Conservation (phyloP, 78 protist genomes). For the Pigoraptor vietnamica region DNA sequence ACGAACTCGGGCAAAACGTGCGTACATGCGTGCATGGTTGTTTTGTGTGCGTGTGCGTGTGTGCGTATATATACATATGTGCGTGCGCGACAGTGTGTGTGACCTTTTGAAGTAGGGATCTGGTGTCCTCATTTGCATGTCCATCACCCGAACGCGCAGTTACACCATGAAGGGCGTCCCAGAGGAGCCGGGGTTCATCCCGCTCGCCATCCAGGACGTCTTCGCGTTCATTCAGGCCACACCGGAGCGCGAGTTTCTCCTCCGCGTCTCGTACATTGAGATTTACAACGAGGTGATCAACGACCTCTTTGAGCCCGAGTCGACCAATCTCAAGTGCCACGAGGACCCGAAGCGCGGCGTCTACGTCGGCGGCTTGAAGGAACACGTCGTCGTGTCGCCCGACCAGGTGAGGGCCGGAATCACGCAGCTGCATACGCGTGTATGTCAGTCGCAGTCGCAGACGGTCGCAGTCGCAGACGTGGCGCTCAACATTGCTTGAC, state of each 20-base stretch:
- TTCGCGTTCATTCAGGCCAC: constrained; percentile 18
- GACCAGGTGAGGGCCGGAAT: constrained; percentile 15
- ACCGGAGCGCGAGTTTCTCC: constrained; percentile 32
- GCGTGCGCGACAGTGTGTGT: too few relatives aligned
- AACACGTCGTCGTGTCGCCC: constrained; percentile 42
- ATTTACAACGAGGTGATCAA: constrained; percentile 67
- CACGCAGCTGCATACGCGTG: too few relatives aligned
- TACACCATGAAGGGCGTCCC: constrained; percentile 9
- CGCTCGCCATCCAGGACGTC: constrained; percentile 38
- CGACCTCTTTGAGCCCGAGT: constrained; percentile 53
- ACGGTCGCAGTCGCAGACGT: neutral
- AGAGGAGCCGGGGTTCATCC: constrained; percentile 60
- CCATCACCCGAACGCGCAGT: neutral
- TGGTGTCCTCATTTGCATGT: too few relatives aligned
- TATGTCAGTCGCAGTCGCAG: neutral
- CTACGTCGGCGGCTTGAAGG: constrained; percentile 40
- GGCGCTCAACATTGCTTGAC: neutral
- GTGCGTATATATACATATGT: too few relatives aligned
- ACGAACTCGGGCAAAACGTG: constrained; percentile 75
- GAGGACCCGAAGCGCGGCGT: constrained; percentile 21
- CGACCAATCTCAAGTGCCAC: neutral
- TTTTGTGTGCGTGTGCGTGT: neutral
- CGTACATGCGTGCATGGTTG: neutral
- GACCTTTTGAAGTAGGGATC: too few relatives aligned
- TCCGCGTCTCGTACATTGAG: constrained; percentile 62